These are phyloP conservation scores for Mycena crocata DNA, from an alignment of 768 basidiomycete genomes.

Conservation along the genomic window DNA sequence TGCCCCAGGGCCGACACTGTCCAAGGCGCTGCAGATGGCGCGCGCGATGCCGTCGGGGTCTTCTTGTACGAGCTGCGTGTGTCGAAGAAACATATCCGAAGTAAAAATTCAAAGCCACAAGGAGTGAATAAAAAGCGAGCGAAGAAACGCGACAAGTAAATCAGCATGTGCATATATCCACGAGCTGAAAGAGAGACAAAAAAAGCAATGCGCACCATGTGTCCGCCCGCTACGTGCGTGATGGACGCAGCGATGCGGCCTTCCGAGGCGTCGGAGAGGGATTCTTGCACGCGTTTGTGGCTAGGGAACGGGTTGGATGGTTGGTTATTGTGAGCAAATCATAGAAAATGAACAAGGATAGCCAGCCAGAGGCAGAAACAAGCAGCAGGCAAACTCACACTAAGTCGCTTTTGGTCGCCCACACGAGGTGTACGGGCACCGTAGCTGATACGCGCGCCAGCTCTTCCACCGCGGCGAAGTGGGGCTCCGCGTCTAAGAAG, in stretches of 20 bases:
- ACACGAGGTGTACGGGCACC: constrained; percentile 61
- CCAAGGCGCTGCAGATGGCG: constrained; percentile 49
- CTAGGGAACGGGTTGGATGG: constrained; percentile 38
- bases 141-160: constrained; percentile 1
- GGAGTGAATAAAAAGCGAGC: neutral
- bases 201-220: constrained; percentile 62
- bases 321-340: too few relatives aligned
- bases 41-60: constrained; percentile 53
- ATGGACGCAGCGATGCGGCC: constrained; percentile 58
- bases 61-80: constrained; percentile 64
- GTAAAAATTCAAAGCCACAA: too few relatives aligned
- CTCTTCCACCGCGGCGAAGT: constrained; percentile 53
- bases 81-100: too few relatives aligned
- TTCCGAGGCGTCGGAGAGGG: constrained; percentile 52
- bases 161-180: neutral
- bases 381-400: constrained; percentile 54
- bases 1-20: constrained; percentile 43
- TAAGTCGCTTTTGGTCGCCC: constrained; percentile 57
- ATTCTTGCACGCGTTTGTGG: constrained; percentile 57
- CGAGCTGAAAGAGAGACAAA: too few relatives aligned
- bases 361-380: too few relatives aligned
- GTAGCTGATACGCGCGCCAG: constrained; percentile 47
- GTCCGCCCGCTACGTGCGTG: constrained; percentile 56
- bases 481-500: constrained; percentile 57
- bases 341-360: too few relatives aligned